phyloP scores from a whole-genome alignment of 2,329 filamentous ascomycete species.

The Domatiomyces globalis region DNA sequence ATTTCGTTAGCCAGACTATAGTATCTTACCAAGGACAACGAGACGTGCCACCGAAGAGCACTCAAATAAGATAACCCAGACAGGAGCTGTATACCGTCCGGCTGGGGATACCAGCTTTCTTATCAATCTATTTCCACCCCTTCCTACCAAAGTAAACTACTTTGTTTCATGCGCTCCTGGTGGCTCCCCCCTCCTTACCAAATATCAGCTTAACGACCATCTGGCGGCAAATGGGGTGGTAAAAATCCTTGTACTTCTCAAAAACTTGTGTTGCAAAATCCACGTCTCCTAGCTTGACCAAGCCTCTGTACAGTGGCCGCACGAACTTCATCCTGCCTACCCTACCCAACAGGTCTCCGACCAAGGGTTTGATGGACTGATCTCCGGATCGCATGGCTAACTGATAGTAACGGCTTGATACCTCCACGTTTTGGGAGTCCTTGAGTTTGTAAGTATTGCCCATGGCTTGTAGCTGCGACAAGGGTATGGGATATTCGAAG shows the following conservation, averaged over 20 bases:
- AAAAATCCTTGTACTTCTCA: constrained; percentile 77
- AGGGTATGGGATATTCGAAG: constrained; percentile 48
- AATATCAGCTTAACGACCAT: constrained; percentile 78
- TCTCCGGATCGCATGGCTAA: constrained; percentile 66
- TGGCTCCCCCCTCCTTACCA: constrained; percentile 19
- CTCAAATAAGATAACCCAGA: too few species aligned
- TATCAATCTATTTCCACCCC: too few species aligned
- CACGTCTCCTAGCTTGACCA: constrained; percentile 56
- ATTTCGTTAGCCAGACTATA: too few species aligned
- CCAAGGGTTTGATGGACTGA: constrained; percentile 51
- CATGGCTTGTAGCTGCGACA: constrained; percentile 55
- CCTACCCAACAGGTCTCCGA: constrained; percentile 59
- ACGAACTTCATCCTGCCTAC: constrained; percentile 98
- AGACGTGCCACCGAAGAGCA: too few species aligned
- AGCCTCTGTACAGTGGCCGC: constrained; percentile 57
- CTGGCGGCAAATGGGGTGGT: constrained; percentile 79
- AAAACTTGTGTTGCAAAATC: constrained; percentile 68
- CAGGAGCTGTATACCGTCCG: too few species aligned
- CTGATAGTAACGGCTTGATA: constrained; percentile 65
- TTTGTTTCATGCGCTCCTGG: background rate
- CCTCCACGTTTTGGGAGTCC: constrained; percentile 70
- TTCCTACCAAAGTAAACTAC: background rate
- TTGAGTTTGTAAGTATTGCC: constrained; percentile 60
- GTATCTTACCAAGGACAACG: too few species aligned
- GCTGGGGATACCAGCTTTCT: too few species aligned